Evolutionary conservation across 2,329 filamentous ascomycete genomes (phyloP), one percentile per base, ranked within the genome.

Genomic region (Sporothrix euskadiensis): DNA sequence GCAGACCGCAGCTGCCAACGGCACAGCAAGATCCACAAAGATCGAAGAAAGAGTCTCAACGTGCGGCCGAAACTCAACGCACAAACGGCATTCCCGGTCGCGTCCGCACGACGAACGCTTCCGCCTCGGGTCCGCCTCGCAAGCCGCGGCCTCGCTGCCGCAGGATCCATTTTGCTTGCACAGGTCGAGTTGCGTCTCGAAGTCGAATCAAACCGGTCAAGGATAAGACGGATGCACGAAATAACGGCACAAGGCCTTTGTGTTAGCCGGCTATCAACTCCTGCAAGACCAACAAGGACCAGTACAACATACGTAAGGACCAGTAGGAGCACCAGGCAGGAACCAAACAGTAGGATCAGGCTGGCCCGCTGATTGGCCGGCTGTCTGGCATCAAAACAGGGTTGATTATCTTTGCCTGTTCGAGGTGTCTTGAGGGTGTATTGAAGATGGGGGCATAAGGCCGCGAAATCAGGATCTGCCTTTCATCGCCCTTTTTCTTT

Each of bases 191-290:
- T 22, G 41, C 41, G 41, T 44, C 41, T 14, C 52, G 52, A 22
- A 10, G n/a, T 12, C 56, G 56, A 26, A 8, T 57, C 26, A 30
- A 35, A 35, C 35, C 35, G 8, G 35, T 35, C 1, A 16, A 26
- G 22, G 12, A 10, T 54, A 9, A 22, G 52, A 35, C 35, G 35
- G 3, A 35, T 30, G 56, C 56, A 57, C 26, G 26, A 30, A 57
- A 5, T 26, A 32, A 16, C 14, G 56, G 7, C 22, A 32, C 26
- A 57, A 32, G 26, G 56, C 56, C 26, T 57, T 35, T 8, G 26
- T 57, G 56, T 57, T 19, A 16, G 56, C 32, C 56, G 56, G 56
- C 56, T 57, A 57, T 54, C 52, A 54, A 54, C 41, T 44, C 41
- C 41, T 44, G 6, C 49, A 52, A 22, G 49, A 52, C 16, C 19